Evolutionary conservation across 2,329 filamentous ascomycete genomes (phyloP).

Genomic region (Sordariomycetes sp.): DNA sequence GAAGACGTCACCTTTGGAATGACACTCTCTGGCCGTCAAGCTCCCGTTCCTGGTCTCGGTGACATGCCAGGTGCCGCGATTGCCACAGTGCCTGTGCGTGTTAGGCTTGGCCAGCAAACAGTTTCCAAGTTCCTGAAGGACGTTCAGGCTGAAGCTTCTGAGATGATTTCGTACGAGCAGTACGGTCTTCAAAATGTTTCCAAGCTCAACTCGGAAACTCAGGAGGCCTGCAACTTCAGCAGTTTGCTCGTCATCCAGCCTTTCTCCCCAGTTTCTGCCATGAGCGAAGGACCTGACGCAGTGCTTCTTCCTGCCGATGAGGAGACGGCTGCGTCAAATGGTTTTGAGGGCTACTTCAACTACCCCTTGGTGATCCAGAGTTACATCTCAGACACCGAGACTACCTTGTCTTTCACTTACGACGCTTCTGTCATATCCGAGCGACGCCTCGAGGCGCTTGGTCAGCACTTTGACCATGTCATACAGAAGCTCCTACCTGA

Average conservation of each 20-base stretch:
- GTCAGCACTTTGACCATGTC: constrained; percentile 8
- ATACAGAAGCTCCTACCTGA: constrained; percentile 7
- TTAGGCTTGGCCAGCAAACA: background rate
- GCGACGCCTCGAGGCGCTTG: constrained; percentile 5
- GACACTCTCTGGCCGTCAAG: constrained; percentile 14
- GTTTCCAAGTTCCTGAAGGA: background rate
- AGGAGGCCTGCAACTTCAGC: constrained; percentile 8
- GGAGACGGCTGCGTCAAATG: constrained; percentile 12
- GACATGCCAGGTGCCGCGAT: constrained; percentile 9
- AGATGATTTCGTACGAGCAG: constrained; percentile 9
- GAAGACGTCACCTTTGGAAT: constrained; percentile 12
- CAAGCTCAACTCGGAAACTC: constrained; percentile 5
- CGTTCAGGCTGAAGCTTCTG: constrained; percentile 4
- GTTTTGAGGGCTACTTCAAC: constrained; percentile 12
- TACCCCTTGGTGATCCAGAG: constrained; percentile 6
- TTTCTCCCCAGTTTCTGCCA: background rate
- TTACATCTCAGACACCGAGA: constrained; percentile 1
- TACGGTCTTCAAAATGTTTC: constrained; percentile 11
- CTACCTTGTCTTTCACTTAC: constrained; percentile 3
- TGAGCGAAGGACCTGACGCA: background rate
- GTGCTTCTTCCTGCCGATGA: background rate
- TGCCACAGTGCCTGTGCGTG: constrained; percentile 5
- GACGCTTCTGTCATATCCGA: constrained; percentile 4
- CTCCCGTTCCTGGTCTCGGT: constrained; percentile 11
- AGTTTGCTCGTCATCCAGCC: constrained; percentile 9